Evolutionary conservation across 345 rosid species (phyloP).

Genomic region (Aethionema arabicum): DNA sequence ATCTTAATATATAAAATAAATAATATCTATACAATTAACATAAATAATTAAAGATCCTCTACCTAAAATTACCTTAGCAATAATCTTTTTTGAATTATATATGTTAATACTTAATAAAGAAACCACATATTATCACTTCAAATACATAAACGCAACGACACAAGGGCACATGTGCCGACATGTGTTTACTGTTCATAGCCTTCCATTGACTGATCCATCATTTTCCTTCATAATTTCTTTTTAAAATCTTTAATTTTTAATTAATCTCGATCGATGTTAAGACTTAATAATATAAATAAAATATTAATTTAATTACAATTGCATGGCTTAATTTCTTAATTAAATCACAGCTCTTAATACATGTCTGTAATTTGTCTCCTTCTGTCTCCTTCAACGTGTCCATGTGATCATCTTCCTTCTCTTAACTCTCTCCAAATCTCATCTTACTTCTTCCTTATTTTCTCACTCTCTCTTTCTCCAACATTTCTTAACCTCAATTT

Average conservation of each 20-base stretch:
- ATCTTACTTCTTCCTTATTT: not conserved
- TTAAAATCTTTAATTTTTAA: not conserved
- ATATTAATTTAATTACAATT: not conserved
- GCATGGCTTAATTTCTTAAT: constrained; percentile 28
- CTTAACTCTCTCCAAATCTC: constrained; percentile 19
- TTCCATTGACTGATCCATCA: constrained; percentile 30
- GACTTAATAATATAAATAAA: constrained; percentile 1
- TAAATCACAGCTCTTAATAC: constrained; percentile 24
- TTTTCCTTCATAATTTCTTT: not conserved
- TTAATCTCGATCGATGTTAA: constrained; percentile 24
- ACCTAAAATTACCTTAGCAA: no score
- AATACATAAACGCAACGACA: constrained; percentile 20
- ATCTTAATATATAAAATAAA: no score
- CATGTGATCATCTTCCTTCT: constrained; percentile 37
- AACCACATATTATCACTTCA: no score
- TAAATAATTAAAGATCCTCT: no score
- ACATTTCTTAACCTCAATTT: not conserved
- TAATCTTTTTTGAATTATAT: no score
- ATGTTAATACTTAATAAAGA: no score
- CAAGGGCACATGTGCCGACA: constrained; percentile 38
- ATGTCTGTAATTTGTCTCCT: constrained; percentile 37
- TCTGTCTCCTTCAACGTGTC: constrained; percentile 38
- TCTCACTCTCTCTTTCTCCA: constrained; percentile 15
- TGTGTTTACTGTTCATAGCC: constrained; percentile 31
- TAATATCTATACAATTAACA: no score